Base-by-base conservation (phyloP, 225 moss, liverwort and hornwort genomes). In the Physcomitrellopsis africana region DNA sequence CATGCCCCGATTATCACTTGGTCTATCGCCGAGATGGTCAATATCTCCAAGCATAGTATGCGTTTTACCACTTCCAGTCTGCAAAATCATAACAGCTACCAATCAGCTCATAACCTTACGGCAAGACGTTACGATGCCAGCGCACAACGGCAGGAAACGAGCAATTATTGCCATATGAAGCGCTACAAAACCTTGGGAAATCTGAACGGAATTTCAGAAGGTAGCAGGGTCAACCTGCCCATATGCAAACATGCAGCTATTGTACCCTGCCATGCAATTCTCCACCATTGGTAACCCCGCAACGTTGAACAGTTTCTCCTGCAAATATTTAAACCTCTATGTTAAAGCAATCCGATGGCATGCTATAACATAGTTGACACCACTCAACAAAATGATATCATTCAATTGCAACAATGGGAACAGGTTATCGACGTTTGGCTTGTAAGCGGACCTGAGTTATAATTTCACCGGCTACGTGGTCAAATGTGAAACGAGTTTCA, bases 31-130 rank as follows among this genome's bases (percentile, higher is more conserved):
- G 24, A 88, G 80, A 49, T 83, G 72, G 56, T 90, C 84, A 64
- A 90, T 84, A 74, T 90, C 87, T 43, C 89, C 89, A 14, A 90
- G 85, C 89, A 90, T 90, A 22, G 89, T 90, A 67, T 87, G 84
- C 46, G 87, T 89, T 72, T 89, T 90, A 1, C 89, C 89, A 77
- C 89, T 90, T 64, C 89, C 89, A 22, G 87, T 90, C 87, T 87
- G 89, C 51, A 48, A 72, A 81, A 51, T 47, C 71, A 48, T 0
- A 22, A 26, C 46, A 47, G 26, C 49, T 0, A 60, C 65, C 3
- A 42, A 62, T 80, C 26, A 71, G 51, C 3, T 46, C 45, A 63
- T 63, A 10, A 32, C 51, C 24, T 7, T 52, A 12, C 72, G 4
- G 23, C 0, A n/a, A 55, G 41, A 53, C 0, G 24, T 24, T 24